phyloP scores from a whole-genome alignment of 768 basidiomycete genomes.

The Hygrophoropsis aurantiaca region DNA sequence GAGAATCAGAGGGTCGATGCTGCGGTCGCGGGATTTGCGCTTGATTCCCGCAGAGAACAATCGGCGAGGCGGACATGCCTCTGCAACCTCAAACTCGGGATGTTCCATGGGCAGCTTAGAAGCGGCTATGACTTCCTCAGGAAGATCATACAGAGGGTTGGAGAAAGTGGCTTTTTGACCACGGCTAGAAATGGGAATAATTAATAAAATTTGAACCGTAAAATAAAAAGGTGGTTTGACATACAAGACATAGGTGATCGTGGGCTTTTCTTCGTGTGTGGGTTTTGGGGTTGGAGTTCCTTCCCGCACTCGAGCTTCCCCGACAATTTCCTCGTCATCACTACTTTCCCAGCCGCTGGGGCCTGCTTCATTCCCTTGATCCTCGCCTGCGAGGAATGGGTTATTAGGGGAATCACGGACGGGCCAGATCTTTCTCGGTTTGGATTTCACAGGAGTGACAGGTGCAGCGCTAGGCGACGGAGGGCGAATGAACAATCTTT shows the following conservation, averaged over 20 bases:
- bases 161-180: constrained; percentile 61
- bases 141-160: constrained; percentile 61
- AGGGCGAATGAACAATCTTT: constrained; percentile 19
- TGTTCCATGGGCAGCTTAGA: constrained; percentile 60
- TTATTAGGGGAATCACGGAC: constrained; percentile 69
- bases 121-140: constrained; percentile 38
- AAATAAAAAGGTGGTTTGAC: constrained; percentile 33
- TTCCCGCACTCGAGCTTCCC: constrained; percentile 31
- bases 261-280: constrained; percentile 52
- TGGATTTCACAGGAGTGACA: constrained; percentile 43
- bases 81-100: constrained; percentile 62
- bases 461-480: constrained; percentile 20
- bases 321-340: constrained; percentile 33
- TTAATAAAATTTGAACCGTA: constrained; percentile 1
- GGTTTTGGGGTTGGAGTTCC: constrained; percentile 37
- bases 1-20: constrained; percentile 11
- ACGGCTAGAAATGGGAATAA: constrained; percentile 46
- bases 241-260: constrained; percentile 73
- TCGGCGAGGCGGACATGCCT: constrained; percentile 53
- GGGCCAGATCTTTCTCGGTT: constrained; percentile 32
- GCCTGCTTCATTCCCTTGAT: constrained; percentile 14
- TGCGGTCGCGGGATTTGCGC: constrained; percentile 24
- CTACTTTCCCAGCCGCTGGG: constrained; percentile 30
- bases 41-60: constrained; percentile 48
- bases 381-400: constrained; percentile 58